Conservation (phyloP, 768 basidiomycete genomes). For the Ramaria sp. region DNA sequence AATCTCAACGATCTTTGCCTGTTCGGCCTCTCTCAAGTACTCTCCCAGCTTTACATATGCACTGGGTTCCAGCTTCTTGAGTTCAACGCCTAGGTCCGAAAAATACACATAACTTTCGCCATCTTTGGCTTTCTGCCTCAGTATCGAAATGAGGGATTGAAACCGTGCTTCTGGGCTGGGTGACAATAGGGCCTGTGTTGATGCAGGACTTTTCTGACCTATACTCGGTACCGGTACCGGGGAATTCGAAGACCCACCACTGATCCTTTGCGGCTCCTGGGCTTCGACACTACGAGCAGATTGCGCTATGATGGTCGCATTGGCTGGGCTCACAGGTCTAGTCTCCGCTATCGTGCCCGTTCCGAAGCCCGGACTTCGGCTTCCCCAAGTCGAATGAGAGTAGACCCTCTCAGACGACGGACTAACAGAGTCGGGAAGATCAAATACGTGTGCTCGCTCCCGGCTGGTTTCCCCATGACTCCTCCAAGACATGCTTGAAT, state of each 20-base stretch:
- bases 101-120: neutral
- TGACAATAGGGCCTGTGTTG: neutral
- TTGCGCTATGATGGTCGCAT: too few relatives aligned
- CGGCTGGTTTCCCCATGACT: neutral
- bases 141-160: neutral
- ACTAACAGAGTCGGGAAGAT: too few relatives aligned
- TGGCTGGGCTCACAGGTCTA: too few relatives aligned
- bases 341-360: too few relatives aligned
- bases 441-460: too few relatives aligned
- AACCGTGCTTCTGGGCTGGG: too few relatives aligned
- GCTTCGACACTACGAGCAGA: too few relatives aligned
- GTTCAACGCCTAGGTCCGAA: neutral
- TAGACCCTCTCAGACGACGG: neutral
- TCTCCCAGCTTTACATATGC: neutral
- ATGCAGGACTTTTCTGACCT: neutral
- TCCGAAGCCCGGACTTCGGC: neutral
- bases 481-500: neutral
- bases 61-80: neutral
- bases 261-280: too few relatives aligned
- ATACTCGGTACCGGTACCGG: neutral
- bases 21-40: neutral
- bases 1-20: neutral
- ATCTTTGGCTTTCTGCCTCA: neutral
- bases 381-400: neutral
- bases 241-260: neutral